Evolutionary conservation across 805 yeast genomes (phyloP), one percentile per base, ranked within the genome.

Genomic region (Yarrowia phangngaensis): DNA sequence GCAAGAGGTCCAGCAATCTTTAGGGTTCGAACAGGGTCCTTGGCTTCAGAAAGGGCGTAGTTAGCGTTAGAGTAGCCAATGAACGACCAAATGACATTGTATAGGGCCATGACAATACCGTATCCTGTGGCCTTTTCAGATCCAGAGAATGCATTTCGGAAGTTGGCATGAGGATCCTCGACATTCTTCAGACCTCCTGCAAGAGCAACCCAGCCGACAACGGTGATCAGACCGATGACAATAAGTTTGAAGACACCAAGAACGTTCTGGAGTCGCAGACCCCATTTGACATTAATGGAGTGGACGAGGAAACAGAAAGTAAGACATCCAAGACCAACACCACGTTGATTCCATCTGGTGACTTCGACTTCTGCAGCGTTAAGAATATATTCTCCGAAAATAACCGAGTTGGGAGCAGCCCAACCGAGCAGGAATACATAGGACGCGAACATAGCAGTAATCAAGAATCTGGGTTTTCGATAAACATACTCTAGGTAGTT

Each of bases 361-460:
- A 76, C 72, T 52, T 78, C 82, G 13, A 69, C 72, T 30, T 77
- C 81, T 6, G 89, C 88, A 8, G 94, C 95, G 30, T 75, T 76
- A 52, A 84, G 70, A 53, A 85, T 71, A 66, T 82, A 84, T 60
- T 81, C 82, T 22, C 94, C 94, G 55, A 82, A 82, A 26, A 83
- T 85, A 43, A 83, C 78, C 15, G 89, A 80, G 64, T 84, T 83
- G 63, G 89, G 85, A 8, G 92, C 79, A 16, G 95, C 89, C 86
- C 89, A 85, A 27, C 92, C 92, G 40, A 85, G 69, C 58, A 83
- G 73, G 59, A 85, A 79, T 13, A 80, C 79, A 59, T 83, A 82
- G 2, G 88, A 70, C 0, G 86, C 88, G 54, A 76, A 79, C 69
- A 76, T 70, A 14, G 74, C 76, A 20, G 84, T 79, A 35, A 81